Conservation (phyloP, 148 eudicot genomes). For the Heliosperma pusillum region DNA sequence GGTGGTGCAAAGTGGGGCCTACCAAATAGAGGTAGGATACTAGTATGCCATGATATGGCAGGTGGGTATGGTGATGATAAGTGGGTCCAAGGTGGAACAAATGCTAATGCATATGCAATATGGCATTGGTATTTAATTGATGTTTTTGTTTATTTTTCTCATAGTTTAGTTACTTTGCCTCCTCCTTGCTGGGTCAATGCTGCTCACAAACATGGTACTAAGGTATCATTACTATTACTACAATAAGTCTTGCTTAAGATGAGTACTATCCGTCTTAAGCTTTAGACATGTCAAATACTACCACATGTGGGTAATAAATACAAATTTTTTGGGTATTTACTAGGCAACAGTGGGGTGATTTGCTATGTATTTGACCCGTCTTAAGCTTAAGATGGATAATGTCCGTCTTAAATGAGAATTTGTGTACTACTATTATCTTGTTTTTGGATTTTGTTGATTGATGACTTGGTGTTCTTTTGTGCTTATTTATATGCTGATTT, state of each 20-base stretch:
- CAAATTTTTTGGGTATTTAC: no score
- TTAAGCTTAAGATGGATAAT: no score
- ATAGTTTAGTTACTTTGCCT: slow-evolving; percentile 76
- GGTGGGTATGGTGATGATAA: slow-evolving; percentile 87
- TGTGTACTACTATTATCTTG: no score
- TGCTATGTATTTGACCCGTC: no score
- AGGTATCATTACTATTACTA: no score
- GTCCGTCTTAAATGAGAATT: no score
- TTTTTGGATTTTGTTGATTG: background rate
- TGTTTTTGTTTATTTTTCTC: slow-evolving; percentile 92
- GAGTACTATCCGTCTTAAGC: no score
- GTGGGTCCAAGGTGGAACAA: slow-evolving; percentile 74
- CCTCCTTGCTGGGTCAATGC: slow-evolving; percentile 93
- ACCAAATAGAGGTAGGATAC: slow-evolving; percentile 48
- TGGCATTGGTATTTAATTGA: slow-evolving; percentile 99
- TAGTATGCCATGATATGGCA: slow-evolving; percentile 93
- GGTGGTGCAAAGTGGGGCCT: slow-evolving; percentile 4
- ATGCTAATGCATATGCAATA: slow-evolving; percentile 66
- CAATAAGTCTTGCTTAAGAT: no score
- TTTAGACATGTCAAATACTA: no score
- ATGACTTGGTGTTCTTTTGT: background rate
- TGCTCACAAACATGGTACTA: slow-evolving; percentile 83
- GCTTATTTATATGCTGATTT: no score
- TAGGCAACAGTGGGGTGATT: no score
- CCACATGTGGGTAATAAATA: no score